phyloP scores from a whole-genome alignment of 2,329 filamentous ascomycete genomes.

The Pyricularia grisea region DNA sequence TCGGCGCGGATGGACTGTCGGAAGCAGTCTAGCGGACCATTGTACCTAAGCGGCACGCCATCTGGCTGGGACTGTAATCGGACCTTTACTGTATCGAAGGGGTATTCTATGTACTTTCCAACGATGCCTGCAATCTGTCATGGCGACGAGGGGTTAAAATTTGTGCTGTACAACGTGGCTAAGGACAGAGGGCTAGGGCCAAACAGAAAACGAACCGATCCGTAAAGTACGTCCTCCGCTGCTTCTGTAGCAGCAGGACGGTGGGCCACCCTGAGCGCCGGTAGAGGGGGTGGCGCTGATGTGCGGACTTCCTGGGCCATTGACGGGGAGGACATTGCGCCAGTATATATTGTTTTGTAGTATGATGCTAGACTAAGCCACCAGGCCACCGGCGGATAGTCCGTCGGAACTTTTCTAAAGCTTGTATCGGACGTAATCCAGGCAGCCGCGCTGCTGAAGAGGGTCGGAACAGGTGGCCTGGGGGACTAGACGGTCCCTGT shows the following conservation, averaged over 20 bases:
- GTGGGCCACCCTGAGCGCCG: slow-evolving; percentile 9
- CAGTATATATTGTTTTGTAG: not conserved
- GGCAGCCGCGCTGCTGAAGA: not conserved
- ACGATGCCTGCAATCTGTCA: slow-evolving; percentile 68
- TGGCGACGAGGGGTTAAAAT: not conserved
- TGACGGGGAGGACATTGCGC: slow-evolving; percentile 15
- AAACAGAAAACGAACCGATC: slow-evolving; percentile 54
- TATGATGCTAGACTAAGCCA: not conserved
- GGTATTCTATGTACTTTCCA: slow-evolving; percentile 96
- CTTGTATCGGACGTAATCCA: not conserved
- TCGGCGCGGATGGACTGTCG: slow-evolving; percentile 71
- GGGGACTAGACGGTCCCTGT: not conserved
- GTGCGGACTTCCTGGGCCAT: slow-evolving; percentile 9
- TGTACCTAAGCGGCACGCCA: slow-evolving; percentile 70
- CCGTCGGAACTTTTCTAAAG: not conserved
- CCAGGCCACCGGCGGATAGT: slow-evolving; percentile 1
- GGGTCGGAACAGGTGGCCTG: not conserved
- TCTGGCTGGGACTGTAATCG: slow-evolving; percentile 93
- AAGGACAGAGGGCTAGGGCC: not conserved
- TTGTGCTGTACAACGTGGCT: not conserved
- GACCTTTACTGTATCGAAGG: slow-evolving; percentile 97
- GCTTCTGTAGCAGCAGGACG: slow-evolving; percentile 50
- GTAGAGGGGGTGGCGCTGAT: slow-evolving; percentile 5
- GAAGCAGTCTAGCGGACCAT: slow-evolving; percentile 87
- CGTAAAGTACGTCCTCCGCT: slow-evolving; percentile 78